Conservation (phyloP, 1,139 yeast species). For the Wickerhamiella infanticola region DNA sequence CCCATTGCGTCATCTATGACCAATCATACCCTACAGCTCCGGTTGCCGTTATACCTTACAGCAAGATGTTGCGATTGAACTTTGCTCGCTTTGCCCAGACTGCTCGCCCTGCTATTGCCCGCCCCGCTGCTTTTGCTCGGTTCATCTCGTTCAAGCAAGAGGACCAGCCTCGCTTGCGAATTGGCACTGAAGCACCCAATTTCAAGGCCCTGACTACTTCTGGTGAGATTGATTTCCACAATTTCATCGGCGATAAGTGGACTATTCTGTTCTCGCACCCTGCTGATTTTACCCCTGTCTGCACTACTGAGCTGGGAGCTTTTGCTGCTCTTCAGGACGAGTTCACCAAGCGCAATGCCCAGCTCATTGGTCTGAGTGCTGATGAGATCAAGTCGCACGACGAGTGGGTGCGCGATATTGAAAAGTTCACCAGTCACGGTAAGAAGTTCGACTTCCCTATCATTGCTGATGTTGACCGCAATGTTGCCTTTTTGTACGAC, state of each 20-base stretch:
- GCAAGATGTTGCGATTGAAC: neutral
- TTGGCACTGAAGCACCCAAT: conserved; percentile 63
- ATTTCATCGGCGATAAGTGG: conserved; percentile 71
- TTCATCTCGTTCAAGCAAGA: conserved; percentile 9
- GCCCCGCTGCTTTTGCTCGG: conserved; percentile 1
- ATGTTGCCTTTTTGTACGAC: conserved; percentile 70
- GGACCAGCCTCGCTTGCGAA: conserved; percentile 16
- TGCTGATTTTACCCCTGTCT: conserved; percentile 88
- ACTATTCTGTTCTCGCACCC: conserved; percentile 80
- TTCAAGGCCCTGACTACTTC: conserved; percentile 63
- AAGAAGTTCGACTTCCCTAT: conserved; percentile 67
- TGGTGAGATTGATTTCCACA: conserved; percentile 70
- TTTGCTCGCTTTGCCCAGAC: neutral
- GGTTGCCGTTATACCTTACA: neutral
- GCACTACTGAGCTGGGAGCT: conserved; percentile 90
- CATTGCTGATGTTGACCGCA: conserved; percentile 67
- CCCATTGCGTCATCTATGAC: neutral
- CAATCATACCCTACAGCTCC: neutral
- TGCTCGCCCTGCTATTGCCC: neutral
- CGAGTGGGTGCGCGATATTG: conserved; percentile 76
- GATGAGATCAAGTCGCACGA: conserved; percentile 64
- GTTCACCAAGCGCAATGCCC: conserved; percentile 62
- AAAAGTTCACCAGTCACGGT: conserved; percentile 52
- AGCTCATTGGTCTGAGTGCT: conserved; percentile 74
- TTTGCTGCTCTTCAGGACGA: conserved; percentile 75